Percentiles rank a stretch among this genome's conserved stretches.
phyloP scores from a whole-genome alignment of 2,329 filamentous ascomycete genomes.

The Pleomassaria siparia region DNA sequence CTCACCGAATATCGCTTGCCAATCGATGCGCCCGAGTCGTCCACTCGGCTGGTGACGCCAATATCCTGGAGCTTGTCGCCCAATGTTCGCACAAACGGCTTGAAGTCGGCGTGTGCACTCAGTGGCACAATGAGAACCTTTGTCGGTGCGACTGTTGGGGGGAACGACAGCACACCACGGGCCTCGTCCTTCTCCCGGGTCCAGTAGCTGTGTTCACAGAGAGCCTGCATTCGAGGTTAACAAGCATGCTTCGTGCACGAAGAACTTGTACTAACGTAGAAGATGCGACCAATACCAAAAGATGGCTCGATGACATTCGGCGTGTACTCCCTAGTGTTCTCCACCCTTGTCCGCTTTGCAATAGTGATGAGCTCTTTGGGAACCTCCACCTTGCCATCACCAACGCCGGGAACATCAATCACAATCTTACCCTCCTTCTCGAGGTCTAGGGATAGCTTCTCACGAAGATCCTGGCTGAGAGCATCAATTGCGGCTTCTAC shows the following conservation, averaged over 20 bases:
- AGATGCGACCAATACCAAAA: constrained; percentile 92
- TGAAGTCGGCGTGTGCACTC: constrained; percentile 78
- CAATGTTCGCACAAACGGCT: constrained; percentile 71
- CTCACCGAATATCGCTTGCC: constrained; percentile 74
- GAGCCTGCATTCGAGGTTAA: constrained; percentile 59
- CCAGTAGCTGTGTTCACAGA: constrained; percentile 97
- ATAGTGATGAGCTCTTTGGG: constrained; percentile 78
- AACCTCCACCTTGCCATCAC: constrained; percentile 75
- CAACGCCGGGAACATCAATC: constrained; percentile 69
- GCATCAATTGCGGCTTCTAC: constrained; percentile 78
- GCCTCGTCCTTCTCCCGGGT: constrained; percentile 80
- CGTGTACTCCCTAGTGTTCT: constrained; percentile 86
- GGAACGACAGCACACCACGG: constrained; percentile 76
- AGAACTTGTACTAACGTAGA: constrained; percentile 60
- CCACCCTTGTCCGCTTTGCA: constrained; percentile 77
- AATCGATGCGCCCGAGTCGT: constrained; percentile 88
- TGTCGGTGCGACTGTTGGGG: constrained; percentile 80
- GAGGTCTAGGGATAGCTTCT: constrained; percentile 75
- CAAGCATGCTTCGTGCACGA: not conserved
- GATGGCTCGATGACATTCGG: constrained; percentile 97
- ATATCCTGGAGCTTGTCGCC: constrained; percentile 74
- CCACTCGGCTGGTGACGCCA: constrained; percentile 80
- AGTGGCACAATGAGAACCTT: constrained; percentile 93
- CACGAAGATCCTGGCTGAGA: constrained; percentile 77
- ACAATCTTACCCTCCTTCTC: constrained; percentile 72